These are phyloP conservation scores for Leccinum arenicola DNA, from an alignment of 768 basidiomycete genomes.

Conservation along the genomic window DNA sequence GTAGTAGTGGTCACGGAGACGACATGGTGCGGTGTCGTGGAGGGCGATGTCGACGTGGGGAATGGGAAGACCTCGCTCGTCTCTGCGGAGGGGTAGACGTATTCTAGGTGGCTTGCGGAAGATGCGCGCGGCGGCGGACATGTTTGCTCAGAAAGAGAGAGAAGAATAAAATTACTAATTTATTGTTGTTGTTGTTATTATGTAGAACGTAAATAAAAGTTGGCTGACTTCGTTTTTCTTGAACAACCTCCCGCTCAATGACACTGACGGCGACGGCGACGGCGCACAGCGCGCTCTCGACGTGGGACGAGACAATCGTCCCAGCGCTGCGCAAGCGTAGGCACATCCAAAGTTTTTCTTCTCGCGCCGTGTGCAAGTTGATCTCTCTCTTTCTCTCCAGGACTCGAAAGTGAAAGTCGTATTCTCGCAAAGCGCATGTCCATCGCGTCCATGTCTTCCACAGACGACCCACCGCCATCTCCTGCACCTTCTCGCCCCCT, in stretches of 20 bases:
- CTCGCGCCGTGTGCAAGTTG: neutral
- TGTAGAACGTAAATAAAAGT: neutral
- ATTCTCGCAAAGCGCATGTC: slow-evolving; percentile 77
- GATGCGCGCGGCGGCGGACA: slow-evolving; percentile 35
- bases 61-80: slow-evolving; percentile 63
- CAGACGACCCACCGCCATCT: slow-evolving; percentile 40
- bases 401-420: slow-evolving; percentile 77
- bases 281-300: slow-evolving; percentile 40
- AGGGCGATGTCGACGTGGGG: slow-evolving; percentile 66
- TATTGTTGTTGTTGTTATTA: neutral
- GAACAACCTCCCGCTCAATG: slow-evolving; percentile 29
- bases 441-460: slow-evolving; percentile 61
- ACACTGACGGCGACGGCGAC: slow-evolving; percentile 37
- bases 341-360: slow-evolving; percentile 14
- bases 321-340: slow-evolving; percentile 77
- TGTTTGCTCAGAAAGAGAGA: neutral
- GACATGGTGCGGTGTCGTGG: slow-evolving; percentile 68
- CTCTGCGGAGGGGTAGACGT: slow-evolving; percentile 41
- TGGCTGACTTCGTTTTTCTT: slow-evolving; percentile 9
- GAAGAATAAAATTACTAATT: neutral
- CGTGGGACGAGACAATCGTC: slow-evolving; percentile 83
- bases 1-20: slow-evolving; percentile 83
- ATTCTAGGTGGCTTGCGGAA: slow-evolving; percentile 55
- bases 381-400: slow-evolving; percentile 36
- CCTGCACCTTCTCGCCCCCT: slow-evolving; percentile 18